These are phyloP conservation scores for Syncephalis fuscata DNA, from an alignment of 371 early-diverging fungal genomes.

Conservation along the genomic window DNA sequence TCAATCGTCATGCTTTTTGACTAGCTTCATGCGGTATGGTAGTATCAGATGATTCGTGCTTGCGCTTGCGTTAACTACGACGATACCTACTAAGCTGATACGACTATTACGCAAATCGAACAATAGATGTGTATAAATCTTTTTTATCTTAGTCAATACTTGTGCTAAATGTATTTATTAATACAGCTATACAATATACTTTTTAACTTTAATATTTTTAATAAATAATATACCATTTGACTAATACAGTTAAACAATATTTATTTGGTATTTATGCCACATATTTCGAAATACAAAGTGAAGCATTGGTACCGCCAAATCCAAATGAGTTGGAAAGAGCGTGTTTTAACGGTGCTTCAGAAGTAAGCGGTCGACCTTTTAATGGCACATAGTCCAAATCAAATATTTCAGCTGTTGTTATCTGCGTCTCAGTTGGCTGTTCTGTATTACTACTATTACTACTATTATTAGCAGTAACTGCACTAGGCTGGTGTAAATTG, in stretches of 20 bases:
- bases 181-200: too few relatives aligned
- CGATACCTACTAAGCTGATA: too few relatives aligned
- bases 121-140: too few relatives aligned
- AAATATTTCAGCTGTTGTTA: conserved; percentile 47
- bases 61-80: too few relatives aligned
- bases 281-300: conserved; percentile 1
- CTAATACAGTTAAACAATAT: neutral
- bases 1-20: too few relatives aligned
- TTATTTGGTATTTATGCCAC: neutral
- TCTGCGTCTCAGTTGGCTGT: too few relatives aligned
- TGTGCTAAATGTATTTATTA: too few relatives aligned
- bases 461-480: conserved; percentile 2
- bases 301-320: conserved; percentile 91
- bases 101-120: too few relatives aligned
- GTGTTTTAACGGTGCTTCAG: conserved; percentile 35
- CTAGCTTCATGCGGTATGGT: too few relatives aligned
- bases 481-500: conserved; percentile 43
- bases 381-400: conserved; percentile 59
- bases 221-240: neutral
- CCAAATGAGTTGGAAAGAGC: conserved; percentile 90
- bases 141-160: too few relatives aligned
- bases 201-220: neutral
- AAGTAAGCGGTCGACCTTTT: conserved; percentile 13
- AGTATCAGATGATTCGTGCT: too few relatives aligned
- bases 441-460: too few relatives aligned